Percentiles rank a stretch among this genome's conserved stretches.
phyloP scores from a whole-genome alignment of 2,329 filamentous ascomycete species.

The Fusarium kyushuense region DNA sequence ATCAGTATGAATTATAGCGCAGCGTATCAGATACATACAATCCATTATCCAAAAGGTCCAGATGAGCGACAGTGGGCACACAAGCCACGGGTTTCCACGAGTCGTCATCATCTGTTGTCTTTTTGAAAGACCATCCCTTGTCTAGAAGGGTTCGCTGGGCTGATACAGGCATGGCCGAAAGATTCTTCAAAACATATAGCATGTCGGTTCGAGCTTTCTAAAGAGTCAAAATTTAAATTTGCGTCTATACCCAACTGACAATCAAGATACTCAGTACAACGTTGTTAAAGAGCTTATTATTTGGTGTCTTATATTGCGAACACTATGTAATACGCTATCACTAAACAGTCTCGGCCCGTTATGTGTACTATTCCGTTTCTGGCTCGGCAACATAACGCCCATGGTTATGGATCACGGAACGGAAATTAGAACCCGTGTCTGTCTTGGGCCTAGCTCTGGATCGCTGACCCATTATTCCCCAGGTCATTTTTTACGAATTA shows the following conservation, averaged over 20 bases:
- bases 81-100: slow-evolving; percentile 11
- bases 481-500: neutral
- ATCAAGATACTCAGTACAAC: too few relatives aligned
- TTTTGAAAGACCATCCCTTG: slow-evolving; percentile 16
- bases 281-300: neutral
- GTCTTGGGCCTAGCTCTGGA: neutral
- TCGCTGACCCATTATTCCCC: neutral
- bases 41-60: slow-evolving; percentile 27
- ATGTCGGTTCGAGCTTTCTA: too few relatives aligned
- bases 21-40: neutral
- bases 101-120: slow-evolving; percentile 1
- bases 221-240: too few relatives aligned
- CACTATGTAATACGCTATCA: neutral
- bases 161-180: neutral
- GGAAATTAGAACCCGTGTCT: neutral
- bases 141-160: slow-evolving; percentile 1
- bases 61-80: slow-evolving; percentile 25
- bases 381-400: neutral
- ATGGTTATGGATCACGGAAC: neutral
- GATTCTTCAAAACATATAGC: too few relatives aligned
- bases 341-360: neutral
- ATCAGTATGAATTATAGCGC: neutral
- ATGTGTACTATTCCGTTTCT: neutral
- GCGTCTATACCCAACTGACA: too few relatives aligned
- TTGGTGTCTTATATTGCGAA: neutral